These are phyloP conservation scores for Xylaria bambusicola DNA, from an alignment of 495 filamentous ascomycete genomes.

Conservation along the genomic window DNA sequence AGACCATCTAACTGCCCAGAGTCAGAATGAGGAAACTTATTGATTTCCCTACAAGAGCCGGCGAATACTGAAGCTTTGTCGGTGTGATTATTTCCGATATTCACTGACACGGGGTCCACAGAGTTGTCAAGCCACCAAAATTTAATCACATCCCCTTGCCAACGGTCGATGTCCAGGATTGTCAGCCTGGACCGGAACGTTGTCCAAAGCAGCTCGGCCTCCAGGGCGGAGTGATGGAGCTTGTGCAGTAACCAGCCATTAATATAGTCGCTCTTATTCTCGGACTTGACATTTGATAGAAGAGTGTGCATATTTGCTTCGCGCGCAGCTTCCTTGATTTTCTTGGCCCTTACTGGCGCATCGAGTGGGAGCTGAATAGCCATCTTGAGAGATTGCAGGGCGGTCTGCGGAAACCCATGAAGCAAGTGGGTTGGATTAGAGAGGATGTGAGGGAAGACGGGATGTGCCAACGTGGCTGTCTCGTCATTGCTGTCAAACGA, in stretches of 20 bases:
- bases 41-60: constrained; percentile 16
- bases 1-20: constrained; percentile 11
- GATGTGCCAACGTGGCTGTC: constrained; percentile 27
- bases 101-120: constrained; percentile 23
- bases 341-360: constrained; percentile 21
- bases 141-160: constrained; percentile 50
- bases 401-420: constrained; percentile 29
- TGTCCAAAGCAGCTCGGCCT: constrained; percentile 44
- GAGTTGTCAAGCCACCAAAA: constrained; percentile 45
- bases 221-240: constrained; percentile 45
- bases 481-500: constrained; percentile 27
- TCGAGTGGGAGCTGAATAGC: constrained; percentile 23
- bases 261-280: constrained; percentile 43
- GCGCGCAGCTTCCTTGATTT: constrained; percentile 29
- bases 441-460: constrained; percentile 29
- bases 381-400: constrained; percentile 26
- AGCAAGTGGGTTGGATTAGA: constrained; percentile 31
- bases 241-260: constrained; percentile 52
- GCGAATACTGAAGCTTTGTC: constrained; percentile 8
- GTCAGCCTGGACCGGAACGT: constrained; percentile 36
- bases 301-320: constrained; percentile 32
- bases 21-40: constrained; percentile 4
- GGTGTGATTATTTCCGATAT: constrained; percentile 27
- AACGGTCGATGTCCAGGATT: constrained; percentile 41
- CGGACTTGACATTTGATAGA: constrained; percentile 21